Evolutionary conservation across 768 basidiomycete genomes (phyloP), one percentile per base, ranked within the genome.

Genomic region (Neoboletus magnificus): DNA sequence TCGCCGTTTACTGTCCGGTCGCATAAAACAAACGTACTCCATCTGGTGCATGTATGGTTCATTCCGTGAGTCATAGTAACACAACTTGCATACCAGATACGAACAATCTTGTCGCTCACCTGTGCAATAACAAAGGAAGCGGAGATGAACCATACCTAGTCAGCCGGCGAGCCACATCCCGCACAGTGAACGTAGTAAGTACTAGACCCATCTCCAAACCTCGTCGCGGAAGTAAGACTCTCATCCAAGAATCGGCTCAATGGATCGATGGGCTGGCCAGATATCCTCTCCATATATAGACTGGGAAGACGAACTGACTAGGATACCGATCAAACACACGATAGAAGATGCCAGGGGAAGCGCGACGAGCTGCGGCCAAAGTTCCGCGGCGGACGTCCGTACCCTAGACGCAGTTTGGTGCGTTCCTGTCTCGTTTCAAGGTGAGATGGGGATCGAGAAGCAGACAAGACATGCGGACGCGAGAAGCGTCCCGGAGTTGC

Each of bases 91-190:
- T 27, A 54, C 41, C 16, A 42, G n/a, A 51, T 50, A 40, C 42
- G 50, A 51, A 43, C 25, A 18, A 20, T 4, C 46, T 16, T 25
- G 25, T 51, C 39, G 43, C 59, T 54, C 57, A 82, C 79, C 74
- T 90, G 89, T 9, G 88, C 89, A 65, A 91, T 82, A 61, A 92
- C 84, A 71, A 93, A 91, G 6, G 85, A 82, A 37, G 81, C 81
- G 11, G 86, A 75, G 65, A 93, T 92, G 77, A 89, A 90, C 79
- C 87, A 88, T 23, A 89, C 83, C 82, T 82, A 60, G 37, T n/a
- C 32, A 37, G 52, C 33, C 11, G 41, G 48, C 66, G 55, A 70
- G 59, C 29, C 35, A 30, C 40, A 54, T 48, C 39, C 18, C n/a
- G 41, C 25, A 51, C 27, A 9, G 36, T 40, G 47, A 45, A 37